phyloP scores from a whole-genome alignment of 352 stramenopile genomes.

The Pythium scleroteichum region DNA sequence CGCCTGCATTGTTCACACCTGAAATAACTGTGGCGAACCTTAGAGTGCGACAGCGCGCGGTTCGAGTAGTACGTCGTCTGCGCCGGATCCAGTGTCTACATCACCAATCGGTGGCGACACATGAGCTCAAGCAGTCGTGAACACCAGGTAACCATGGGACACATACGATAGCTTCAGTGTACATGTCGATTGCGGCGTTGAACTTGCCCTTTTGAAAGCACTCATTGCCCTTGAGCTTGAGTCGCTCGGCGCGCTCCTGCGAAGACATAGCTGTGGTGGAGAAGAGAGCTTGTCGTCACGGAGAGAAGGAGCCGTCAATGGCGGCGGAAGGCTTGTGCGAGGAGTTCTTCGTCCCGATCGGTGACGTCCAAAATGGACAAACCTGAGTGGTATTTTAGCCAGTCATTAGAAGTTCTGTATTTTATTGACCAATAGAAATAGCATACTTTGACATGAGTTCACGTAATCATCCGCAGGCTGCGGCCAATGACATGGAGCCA shows the following conservation, averaged over 20 bases:
- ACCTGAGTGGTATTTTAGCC: too few species aligned
- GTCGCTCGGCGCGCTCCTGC: constrained; percentile 58
- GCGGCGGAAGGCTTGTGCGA: neutral
- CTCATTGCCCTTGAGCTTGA: constrained; percentile 80
- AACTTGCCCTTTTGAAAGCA: constrained; percentile 85
- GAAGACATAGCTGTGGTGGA: constrained; percentile 22
- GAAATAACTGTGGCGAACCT: constrained; percentile 31
- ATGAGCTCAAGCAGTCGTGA: neutral
- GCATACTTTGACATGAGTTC: neutral
- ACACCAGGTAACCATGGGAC: neutral
- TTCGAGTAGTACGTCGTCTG: constrained; percentile 82
- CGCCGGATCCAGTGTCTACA: constrained; percentile 53
- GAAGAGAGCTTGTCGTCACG: neutral
- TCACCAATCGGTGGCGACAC: neutral
- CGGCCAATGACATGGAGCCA: too few species aligned
- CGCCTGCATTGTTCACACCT: too few species aligned
- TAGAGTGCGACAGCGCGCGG: constrained; percentile 70
- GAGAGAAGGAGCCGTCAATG: neutral
- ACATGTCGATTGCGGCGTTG: constrained; percentile 80
- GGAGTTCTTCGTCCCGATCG: too few species aligned
- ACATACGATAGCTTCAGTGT: constrained; percentile 82
- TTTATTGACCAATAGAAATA: too few species aligned
- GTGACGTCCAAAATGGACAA: too few species aligned
- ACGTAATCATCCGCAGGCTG: neutral
- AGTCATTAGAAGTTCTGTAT: too few species aligned